Conservation (phyloP, 2,329 filamentous ascomycete genomes). For the Pseudonectria foliicola region DNA sequence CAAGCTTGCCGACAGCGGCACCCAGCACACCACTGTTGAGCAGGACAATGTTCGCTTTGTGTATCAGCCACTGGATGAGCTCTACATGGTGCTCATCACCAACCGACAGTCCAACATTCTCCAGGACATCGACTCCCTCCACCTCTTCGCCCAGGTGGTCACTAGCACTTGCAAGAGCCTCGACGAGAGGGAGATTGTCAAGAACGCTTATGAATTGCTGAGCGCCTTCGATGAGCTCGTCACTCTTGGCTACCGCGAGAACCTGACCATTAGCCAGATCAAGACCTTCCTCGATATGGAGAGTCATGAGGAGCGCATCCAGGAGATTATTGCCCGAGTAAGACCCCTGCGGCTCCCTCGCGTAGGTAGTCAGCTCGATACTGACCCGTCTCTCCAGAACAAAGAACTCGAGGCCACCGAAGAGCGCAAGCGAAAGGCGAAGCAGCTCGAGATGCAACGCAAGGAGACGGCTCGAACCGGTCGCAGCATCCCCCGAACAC, state of each 20-base stretch:
- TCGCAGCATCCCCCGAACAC: slow-evolving; percentile 62
- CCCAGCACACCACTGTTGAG: slow-evolving; percentile 96
- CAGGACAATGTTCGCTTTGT: slow-evolving; percentile 99
- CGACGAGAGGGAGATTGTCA: slow-evolving; percentile 90
- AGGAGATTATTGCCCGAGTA: slow-evolving; percentile 93
- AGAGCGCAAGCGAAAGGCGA: slow-evolving; percentile 96
- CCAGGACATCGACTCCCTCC: slow-evolving; percentile 96
- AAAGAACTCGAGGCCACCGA: slow-evolving; percentile 98
- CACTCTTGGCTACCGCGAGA: slow-evolving; percentile 91
- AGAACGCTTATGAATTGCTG: slow-evolving; percentile 91
- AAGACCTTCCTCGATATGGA: slow-evolving; percentile 99
- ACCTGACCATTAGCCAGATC: slow-evolving; percentile 92
- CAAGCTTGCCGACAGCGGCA: slow-evolving; percentile 91
- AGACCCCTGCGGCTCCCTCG: slow-evolving; percentile 15
- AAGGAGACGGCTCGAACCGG: slow-evolving; percentile 84
- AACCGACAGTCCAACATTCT: slow-evolving; percentile 99
- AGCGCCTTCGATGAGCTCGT: slow-evolving; percentile 97
- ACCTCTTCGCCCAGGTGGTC: slow-evolving; percentile 95
- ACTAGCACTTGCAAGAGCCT: slow-evolving; percentile 92
- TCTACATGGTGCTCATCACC: slow-evolving; percentile 99
- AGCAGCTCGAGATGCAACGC: slow-evolving; percentile 97
- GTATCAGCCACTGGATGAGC: slow-evolving; percentile 96
- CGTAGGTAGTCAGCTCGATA: slow-evolving; percentile 1
- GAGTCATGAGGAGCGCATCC: slow-evolving; percentile 96
- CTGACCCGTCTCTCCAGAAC: slow-evolving; percentile 54